Percentiles rank a stretch among this genome's conserved stretches.
Conservation (phyloP, 139 green algal species). For the Picochlorum sp. region DNA sequence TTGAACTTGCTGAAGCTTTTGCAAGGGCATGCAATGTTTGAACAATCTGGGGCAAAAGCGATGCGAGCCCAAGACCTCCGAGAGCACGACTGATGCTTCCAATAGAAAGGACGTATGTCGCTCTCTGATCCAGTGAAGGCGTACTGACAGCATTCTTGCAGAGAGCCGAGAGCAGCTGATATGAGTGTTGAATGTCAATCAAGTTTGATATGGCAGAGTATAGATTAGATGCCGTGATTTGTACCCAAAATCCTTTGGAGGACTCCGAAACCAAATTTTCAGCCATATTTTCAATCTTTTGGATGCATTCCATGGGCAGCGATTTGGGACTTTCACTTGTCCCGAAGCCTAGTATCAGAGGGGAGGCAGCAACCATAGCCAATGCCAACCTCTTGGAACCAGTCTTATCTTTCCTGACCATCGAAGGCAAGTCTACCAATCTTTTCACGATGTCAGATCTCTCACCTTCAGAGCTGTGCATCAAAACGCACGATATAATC, state of each 20-base stretch:
- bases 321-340: background rate
- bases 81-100: slow-evolving; percentile 55
- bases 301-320: background rate
- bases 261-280: slow-evolving; percentile 42
- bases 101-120: slow-evolving; percentile 59
- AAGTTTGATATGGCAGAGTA: slow-evolving; percentile 48
- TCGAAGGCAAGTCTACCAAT: background rate
- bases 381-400: slow-evolving; percentile 13
- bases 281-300: slow-evolving; percentile 25
- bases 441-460: background rate
- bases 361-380: slow-evolving; percentile 7
- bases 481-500: background rate
- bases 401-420: slow-evolving; percentile 12
- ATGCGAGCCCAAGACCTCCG: slow-evolving; percentile 54
- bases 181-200: slow-evolving; percentile 29
- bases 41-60: slow-evolving; percentile 24
- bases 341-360: background rate
- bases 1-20: slow-evolving; percentile 21
- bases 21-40: slow-evolving; percentile 53
- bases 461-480: background rate
- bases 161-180: slow-evolving; percentile 18
- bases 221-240: slow-evolving; percentile 48
- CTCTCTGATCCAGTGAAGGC: slow-evolving; percentile 29
- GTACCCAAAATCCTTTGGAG: slow-evolving; percentile 24
- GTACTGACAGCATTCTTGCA: slow-evolving; percentile 25